Percentiles rank a stretch among this genome's conserved stretches.
Conservation (phyloP, 495 filamentous ascomycete species). For the Aspergillus incahuasiensis region DNA sequence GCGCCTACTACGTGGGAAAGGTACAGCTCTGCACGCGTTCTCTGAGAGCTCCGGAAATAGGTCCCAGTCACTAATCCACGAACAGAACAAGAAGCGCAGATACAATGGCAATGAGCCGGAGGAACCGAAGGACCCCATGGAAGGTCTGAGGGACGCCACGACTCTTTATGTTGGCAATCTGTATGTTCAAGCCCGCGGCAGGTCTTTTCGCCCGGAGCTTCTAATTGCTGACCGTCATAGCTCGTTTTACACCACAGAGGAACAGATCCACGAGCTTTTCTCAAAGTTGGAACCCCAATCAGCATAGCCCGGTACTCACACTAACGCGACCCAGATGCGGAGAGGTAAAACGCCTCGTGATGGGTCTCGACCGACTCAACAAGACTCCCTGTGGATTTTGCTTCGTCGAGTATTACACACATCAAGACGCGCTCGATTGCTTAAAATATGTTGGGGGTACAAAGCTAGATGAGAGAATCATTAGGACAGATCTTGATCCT, state of each 20-base stretch:
- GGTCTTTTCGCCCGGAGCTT: not conserved
- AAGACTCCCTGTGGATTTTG: slow-evolving; percentile 99
- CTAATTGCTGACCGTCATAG: slow-evolving; percentile 46
- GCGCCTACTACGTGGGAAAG: slow-evolving; percentile 77
- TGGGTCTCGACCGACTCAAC: slow-evolving; percentile 93
- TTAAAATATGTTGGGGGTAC: slow-evolving; percentile 98
- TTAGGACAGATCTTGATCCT: slow-evolving; percentile 93
- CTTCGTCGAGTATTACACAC: slow-evolving; percentile 98
- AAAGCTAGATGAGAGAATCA: slow-evolving; percentile 96
- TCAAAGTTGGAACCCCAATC: slow-evolving; percentile 55
- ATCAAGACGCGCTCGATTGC: slow-evolving; percentile 92
- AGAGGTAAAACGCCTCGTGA: slow-evolving; percentile 96
- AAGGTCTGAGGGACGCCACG: slow-evolving; percentile 78
- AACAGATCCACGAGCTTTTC: slow-evolving; percentile 97
- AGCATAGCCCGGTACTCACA: not conserved
- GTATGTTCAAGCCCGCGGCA: slow-evolving; percentile 55
- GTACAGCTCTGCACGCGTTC: slow-evolving; percentile 42
- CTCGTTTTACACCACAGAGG: slow-evolving; percentile 99
- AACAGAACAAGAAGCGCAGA: slow-evolving; percentile 65
- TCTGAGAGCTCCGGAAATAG: not conserved
- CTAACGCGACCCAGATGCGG: slow-evolving; percentile 57
- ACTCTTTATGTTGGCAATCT: slow-evolving; percentile 98
- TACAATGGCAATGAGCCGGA: slow-evolving; percentile 56
- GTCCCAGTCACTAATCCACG: slow-evolving; percentile 7
- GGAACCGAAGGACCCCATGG: slow-evolving; percentile 53